These are phyloP conservation scores for Talaromyces sp. DNA, from an alignment of 2,329 filamentous ascomycete species.

Conservation along the genomic window DNA sequence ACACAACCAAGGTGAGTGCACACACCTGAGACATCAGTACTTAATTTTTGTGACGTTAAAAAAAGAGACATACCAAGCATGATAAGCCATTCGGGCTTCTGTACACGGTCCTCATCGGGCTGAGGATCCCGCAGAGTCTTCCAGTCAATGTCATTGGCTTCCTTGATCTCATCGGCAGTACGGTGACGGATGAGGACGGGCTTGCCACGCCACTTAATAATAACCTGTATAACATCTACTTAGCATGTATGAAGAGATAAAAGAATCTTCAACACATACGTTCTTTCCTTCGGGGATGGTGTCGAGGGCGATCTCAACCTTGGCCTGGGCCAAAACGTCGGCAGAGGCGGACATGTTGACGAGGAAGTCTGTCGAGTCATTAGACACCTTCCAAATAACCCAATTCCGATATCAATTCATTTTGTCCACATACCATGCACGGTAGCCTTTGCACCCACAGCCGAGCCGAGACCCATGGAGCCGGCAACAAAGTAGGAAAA, in stretches of 20 bases:
- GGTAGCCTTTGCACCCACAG: constrained; percentile 93
- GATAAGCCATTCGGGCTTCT: constrained; percentile 98
- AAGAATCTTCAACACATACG: constrained; percentile 52
- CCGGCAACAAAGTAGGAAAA: constrained; percentile 99
- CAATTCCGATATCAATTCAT: neutral
- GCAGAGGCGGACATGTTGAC: constrained; percentile 99
- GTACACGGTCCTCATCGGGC: constrained; percentile 82
- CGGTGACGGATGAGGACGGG: constrained; percentile 99
- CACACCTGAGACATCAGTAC: constrained; percentile 59
- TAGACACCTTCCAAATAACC: neutral
- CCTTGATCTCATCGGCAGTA: constrained; percentile 84
- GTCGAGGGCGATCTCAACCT: constrained; percentile 93
- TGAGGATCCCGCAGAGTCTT: constrained; percentile 84
- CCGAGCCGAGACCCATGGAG: constrained; percentile 83
- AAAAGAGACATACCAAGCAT: constrained; percentile 70
- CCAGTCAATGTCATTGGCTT: constrained; percentile 85
- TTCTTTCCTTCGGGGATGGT: constrained; percentile 99
- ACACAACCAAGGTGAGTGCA: constrained; percentile 99
- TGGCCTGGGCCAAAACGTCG: constrained; percentile 97
- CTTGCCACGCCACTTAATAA: constrained; percentile 99
- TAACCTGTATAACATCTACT: constrained; percentile 55
- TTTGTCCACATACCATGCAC: constrained; percentile 75
- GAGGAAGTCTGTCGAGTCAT: constrained; percentile 71
- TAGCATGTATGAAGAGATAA: neutral
- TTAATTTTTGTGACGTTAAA: constrained; percentile 5